Evolutionary conservation across 2,329 filamentous ascomycete species (phyloP), one percentile per base, ranked within the genome.

Genomic region (Conoideocrella luteorostrata): DNA sequence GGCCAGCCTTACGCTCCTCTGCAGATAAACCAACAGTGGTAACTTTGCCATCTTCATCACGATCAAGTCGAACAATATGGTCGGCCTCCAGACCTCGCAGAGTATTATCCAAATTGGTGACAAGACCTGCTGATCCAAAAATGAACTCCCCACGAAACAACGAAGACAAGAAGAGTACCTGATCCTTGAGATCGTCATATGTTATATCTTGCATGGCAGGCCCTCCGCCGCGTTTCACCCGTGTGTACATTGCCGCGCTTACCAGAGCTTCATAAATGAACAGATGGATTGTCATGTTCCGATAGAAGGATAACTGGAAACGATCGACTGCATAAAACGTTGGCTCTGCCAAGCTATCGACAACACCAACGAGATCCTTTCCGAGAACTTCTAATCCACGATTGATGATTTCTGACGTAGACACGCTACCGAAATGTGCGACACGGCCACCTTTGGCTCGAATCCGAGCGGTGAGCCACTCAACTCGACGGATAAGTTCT

Each of bases 211-310:
- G 88, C 52, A 85, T 79, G 4, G 82, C 73, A 0, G 87, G 85
- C 0, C 86, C 88, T n/a, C 91, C 91, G 13, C 93, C 93, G 49
- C 82, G 81, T 64, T 98, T 98, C 43, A 97, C 86, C 35, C 80
- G 79, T 0, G 83, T 93, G 63, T 98, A 98, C 74, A 98, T 83
- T 22, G 86, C 86, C 4, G 84, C 88, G 48, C 88, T 93, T 18
- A 97, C 88, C 4, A 98, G 72, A 0, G 91, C 86, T 61, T 97
- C 90, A 2, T 88, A 85, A 45, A 98, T 93, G 63, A 98, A 98
- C 5, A 98, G 77, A 60, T 98, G 93, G 49, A 98, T 98, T 0
- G 91, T 96, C 93, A 97, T 97, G 65, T 98, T 98, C 41, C 93
- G 84, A 67, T 98, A 98, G 65, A 98, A 98, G 0, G 89, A 95